A percentile compares a stretch with the other conserved stretches of the same genome.
Evolutionary conservation across 306 rosid genomes (phyloP).

Genomic region (Astragalus membranaceus): DNA sequence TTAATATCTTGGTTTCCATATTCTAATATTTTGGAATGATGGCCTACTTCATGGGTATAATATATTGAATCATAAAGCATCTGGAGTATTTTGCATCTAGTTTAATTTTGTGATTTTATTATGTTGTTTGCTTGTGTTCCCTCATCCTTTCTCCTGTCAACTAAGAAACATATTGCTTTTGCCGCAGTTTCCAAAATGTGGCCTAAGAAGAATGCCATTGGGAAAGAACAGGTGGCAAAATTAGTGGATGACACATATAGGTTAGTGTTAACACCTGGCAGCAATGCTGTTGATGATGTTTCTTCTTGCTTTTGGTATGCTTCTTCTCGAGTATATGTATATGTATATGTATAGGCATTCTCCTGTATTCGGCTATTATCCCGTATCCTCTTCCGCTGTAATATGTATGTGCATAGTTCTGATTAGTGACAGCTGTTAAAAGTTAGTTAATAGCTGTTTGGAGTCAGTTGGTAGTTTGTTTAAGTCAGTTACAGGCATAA

Average conservation of each 20-base stretch:
- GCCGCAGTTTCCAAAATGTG: conserved; percentile 56
- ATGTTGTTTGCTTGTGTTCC: background rate
- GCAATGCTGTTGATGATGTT: background rate
- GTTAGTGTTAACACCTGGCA: conserved; percentile 45
- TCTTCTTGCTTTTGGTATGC: conserved; percentile 1
- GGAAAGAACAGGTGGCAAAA: conserved; percentile 84
- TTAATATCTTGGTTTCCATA: background rate
- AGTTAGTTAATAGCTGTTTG: too few relatives aligned
- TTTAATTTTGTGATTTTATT: background rate
- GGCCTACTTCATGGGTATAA: background rate
- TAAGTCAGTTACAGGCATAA: too few relatives aligned
- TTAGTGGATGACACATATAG: conserved; percentile 87
- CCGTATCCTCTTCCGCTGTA: too few relatives aligned
- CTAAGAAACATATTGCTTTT: conserved; percentile 1
- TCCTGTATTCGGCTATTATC: too few relatives aligned
- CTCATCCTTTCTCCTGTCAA: background rate
- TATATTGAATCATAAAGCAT: background rate
- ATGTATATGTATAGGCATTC: too few relatives aligned
- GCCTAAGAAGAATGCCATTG: conserved; percentile 76
- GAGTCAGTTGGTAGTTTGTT: too few relatives aligned
- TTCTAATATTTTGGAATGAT: background rate
- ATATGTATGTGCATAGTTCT: too few relatives aligned
- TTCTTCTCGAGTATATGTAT: background rate
- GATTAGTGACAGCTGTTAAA: too few relatives aligned
- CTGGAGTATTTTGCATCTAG: background rate